Base-by-base conservation (phyloP, 768 basidiomycete genomes). In the Coprinopsis marcescibilis region DNA sequence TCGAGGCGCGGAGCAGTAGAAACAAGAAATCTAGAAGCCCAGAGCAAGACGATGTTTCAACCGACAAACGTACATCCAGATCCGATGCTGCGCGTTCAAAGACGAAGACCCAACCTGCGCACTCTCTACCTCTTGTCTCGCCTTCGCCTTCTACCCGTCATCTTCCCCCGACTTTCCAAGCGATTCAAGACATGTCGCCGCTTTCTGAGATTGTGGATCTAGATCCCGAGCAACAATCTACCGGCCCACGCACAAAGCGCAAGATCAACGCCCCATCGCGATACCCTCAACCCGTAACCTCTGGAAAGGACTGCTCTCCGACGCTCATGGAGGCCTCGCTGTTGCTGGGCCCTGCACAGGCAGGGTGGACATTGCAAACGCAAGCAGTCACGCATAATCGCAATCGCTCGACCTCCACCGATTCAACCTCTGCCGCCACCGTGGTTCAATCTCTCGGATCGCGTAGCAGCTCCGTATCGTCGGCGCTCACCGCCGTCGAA, bases 331-430 rank as follows among this genome's bases (percentile, higher is more conserved):
- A 43, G n/a, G 20, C 40, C 5, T 49, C 48, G 10, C 33, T 49
- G 2, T 24, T 49, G 12, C 40, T 49, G 20, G 40, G 37, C 29
- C 40, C 38, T 19, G 45, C 34, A 14, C 12, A 20, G 13, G 11
- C 12, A 13, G 20, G 26, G n/a, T 26, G 26, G 25, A 23, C 20
- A 3, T n/a, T 21, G 14, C 12, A 41, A 25, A 11, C 19, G 20
- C 12, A 12, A 11, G n/a, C 15, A 3, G 20, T 19, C 20, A 33
- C 40, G 3, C 48, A 49, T 20, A 19, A 24, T 4, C 48, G 48
- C 12, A 49, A 29, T 4, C 48, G 48, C 10, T 49, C 48, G 26
- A 49, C 48, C 5, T 49, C 48, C 12, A 43, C 48, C 40, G 48
- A 49, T 29, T 46, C 35, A 12, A 8, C 29, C 8, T 48, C 46